Base-by-base conservation (phyloP, 2,329 filamentous ascomycete species). In the Dactylellina cionopaga region DNA sequence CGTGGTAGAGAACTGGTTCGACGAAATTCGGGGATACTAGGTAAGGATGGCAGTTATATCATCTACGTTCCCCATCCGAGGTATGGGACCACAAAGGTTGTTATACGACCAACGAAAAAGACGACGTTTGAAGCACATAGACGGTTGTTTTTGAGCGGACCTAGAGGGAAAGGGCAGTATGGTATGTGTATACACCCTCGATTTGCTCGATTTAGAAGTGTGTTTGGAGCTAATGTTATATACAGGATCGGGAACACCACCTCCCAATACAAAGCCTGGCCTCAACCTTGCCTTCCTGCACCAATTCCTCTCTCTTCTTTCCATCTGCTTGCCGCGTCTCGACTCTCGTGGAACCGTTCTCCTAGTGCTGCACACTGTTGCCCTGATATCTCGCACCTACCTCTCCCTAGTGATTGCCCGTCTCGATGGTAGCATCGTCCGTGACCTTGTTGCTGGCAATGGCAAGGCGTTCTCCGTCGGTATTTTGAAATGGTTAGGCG, bases 91-190 rank as follows among this genome's bases (percentile, higher is more conserved):
- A 90, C 92, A 76, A 96, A 96, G 80, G 94, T 99, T 49, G 90
- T 90, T 65, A 97, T 99, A 75, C 85, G 92, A 79, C 89, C 90
- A 4, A 99, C 93, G 25, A 97, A 97, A 79, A 87, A 89, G 17
- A 90, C 94, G 33, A 99, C 95, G 0, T 99, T 98, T 79, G 94
- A 99, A 84, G 96, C 95, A 4, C 95, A 99, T 81, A 87, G 95
- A 27, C 86, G 96, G 24, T 85, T 99, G 27, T 99, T 99, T 80
- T 84, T 99, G 49, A 95, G 96, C 77, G 93, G 94, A 0, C 93
- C 93, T 85, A 92, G 71, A 90, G 92, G 15, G 90, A 92, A 10
- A 90, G 92, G 1, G 7, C 68, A 72, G 25, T 17, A 64, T 54
- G 58, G 51, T 71, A 59, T 35, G 44, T 47, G 2, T 24, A 1